Conservation (phyloP, 73 alveolate species). For the Tetrahymena elliotti region DNA sequence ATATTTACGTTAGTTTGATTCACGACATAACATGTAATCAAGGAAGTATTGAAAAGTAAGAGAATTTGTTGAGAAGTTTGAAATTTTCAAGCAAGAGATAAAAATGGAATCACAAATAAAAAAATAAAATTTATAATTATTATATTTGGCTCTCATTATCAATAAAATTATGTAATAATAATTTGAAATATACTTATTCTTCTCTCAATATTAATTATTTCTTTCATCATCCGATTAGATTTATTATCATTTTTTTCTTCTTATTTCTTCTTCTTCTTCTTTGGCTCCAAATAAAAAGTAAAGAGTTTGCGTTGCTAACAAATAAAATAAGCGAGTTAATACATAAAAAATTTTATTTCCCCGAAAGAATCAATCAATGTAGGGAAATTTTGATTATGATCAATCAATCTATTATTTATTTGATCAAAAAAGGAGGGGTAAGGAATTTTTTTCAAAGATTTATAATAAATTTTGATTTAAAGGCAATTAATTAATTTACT, state of each 20-base stretch:
- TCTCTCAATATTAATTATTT: background rate
- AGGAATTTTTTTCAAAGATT: background rate
- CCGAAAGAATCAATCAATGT: background rate
- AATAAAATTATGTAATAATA: background rate
- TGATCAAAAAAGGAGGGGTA: background rate
- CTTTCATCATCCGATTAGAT: background rate
- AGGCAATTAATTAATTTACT: background rate
- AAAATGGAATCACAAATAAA: background rate
- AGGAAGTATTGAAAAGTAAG: background rate
- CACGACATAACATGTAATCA: background rate
- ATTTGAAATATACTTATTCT: background rate
- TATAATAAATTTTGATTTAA: background rate
- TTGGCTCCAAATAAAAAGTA: background rate
- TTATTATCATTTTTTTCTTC: background rate
- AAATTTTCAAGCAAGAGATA: background rate
- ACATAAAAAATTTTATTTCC: background rate
- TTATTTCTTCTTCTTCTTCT: background rate
- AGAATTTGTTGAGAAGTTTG: background rate
- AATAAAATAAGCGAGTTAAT: background rate
- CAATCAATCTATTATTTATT: too few species aligned
- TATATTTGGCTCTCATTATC: background rate
- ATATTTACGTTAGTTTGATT: background rate
- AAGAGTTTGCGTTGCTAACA: background rate
- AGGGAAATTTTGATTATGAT: background rate
- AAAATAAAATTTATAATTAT: background rate